phyloP scores from a whole-genome alignment of 345 rosid genomes.

The Hirschfeldia incana region DNA sequence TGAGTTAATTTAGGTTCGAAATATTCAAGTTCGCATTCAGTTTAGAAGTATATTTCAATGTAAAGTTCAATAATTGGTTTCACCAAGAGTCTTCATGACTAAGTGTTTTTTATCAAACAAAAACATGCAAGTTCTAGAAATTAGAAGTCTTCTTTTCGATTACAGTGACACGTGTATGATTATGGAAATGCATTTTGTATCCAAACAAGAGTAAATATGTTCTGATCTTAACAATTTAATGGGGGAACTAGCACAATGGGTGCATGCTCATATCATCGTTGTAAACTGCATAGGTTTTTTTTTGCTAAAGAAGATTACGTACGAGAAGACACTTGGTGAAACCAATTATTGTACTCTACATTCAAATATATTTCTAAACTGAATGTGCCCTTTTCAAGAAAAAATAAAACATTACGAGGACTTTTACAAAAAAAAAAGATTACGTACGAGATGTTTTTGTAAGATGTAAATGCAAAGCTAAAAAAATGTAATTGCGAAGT shows the following conservation, averaged over 20 bases:
- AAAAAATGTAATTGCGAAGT: neutral
- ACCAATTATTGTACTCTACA: too few species aligned
- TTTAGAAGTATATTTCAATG: neutral
- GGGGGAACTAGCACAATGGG: neutral
- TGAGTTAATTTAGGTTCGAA: constrained; percentile 2
- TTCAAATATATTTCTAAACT: too few species aligned
- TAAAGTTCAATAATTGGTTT: neutral
- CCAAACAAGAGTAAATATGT: neutral
- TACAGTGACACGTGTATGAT: neutral
- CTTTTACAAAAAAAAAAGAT: neutral
- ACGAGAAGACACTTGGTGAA: neutral
- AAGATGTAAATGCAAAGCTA: neutral
- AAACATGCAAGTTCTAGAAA: neutral
- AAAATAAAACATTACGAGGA: too few species aligned
- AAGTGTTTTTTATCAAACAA: neutral
- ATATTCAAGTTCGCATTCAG: neutral
- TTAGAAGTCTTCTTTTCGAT: neutral
- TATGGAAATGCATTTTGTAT: neutral
- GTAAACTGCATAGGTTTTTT: neutral
- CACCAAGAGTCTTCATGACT: neutral
- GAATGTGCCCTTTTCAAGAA: too few species aligned
- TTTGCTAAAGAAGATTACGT: neutral
- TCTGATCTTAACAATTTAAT: neutral
- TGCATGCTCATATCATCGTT: neutral
- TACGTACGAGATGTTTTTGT: neutral